Conservation (phyloP, 345 rosid genomes). For the Camelina laxa region DNA sequence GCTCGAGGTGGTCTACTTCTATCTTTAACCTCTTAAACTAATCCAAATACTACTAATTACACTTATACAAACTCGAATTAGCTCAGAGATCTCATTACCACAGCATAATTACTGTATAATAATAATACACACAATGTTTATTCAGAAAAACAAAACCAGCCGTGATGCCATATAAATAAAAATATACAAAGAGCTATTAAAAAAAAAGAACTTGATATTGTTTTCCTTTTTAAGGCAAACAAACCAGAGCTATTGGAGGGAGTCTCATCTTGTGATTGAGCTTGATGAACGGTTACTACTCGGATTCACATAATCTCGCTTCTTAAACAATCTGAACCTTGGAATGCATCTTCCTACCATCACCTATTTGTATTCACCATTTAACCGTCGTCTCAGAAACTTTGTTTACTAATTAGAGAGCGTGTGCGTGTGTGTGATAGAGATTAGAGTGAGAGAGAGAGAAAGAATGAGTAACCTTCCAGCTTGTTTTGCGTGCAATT, state of each 20-base stretch:
- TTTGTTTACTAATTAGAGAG: no score
- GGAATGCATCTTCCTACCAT: slow-evolving; percentile 57
- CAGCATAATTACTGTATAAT: slow-evolving; percentile 1
- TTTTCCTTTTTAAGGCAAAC: slow-evolving; percentile 12
- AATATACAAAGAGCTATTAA: slow-evolving; percentile 17
- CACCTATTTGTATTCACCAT: slow-evolving; percentile 48
- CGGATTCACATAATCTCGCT: slow-evolving; percentile 56
- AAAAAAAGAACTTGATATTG: background rate
- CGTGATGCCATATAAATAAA: background rate
- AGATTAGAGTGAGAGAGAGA: background rate
- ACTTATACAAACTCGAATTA: background rate
- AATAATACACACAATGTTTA: slow-evolving; percentile 24
- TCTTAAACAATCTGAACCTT: slow-evolving; percentile 49
- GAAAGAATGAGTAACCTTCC: slow-evolving; percentile 61
- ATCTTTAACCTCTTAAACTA: background rate
- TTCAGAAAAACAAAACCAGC: slow-evolving; percentile 9
- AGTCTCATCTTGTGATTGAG: slow-evolving; percentile 47
- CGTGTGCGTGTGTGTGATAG: background rate
- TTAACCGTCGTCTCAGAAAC: slow-evolving; percentile 11
- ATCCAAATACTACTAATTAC: background rate
- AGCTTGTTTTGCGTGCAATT: slow-evolving; percentile 49
- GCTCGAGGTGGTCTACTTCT: slow-evolving; percentile 28
- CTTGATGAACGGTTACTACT: slow-evolving; percentile 60
- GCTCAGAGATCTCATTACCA: background rate
- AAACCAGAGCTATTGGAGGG: background rate